Percentiles rank a stretch among this genome's conserved stretches.
phyloP scores from a whole-genome alignment of 331 rosid genomes.

The Dryas integrifolia region DNA sequence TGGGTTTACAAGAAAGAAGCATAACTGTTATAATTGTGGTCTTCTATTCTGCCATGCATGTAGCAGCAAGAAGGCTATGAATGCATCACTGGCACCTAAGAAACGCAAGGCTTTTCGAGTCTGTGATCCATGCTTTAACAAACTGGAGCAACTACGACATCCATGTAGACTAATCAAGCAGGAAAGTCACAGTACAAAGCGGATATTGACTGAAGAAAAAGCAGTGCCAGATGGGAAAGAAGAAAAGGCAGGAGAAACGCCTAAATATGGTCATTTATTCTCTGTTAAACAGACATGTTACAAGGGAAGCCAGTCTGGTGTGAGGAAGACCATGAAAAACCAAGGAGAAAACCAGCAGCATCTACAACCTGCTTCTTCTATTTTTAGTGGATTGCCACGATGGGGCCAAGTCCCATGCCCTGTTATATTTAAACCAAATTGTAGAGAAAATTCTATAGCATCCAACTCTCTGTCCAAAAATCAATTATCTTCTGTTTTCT shows the following conservation, averaged over 20 bases:
- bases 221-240: conserved; percentile 43
- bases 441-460: conserved; percentile 38
- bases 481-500: conserved; percentile 32
- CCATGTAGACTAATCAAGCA: conserved; percentile 29
- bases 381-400: conserved; percentile 38
- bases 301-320: conserved; percentile 49
- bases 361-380: conserved; percentile 33
- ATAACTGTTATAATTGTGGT: conserved; percentile 81
- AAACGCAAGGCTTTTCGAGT: conserved; percentile 70
- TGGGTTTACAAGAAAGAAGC: conserved; percentile 79
- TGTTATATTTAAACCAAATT: conserved; percentile 30
- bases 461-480: conserved; percentile 31
- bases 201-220: conserved; percentile 31
- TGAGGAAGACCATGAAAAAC: conserved; percentile 46
- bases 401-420: conserved; percentile 86
- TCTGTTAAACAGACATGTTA: conserved; percentile 46
- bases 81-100: conserved; percentile 74
- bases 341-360: conserved; percentile 43
- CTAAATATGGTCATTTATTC: conserved; percentile 41
- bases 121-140: conserved; percentile 67
- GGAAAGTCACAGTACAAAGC: conserved; percentile 28
- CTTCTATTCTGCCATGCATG: conserved; percentile 67
- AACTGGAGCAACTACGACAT: conserved; percentile 36
- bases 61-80: conserved; percentile 50
- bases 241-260: conserved; percentile 44